Evolutionary conservation across 306 rosid genomes (phyloP).

Genomic region (Cicer bijugum): DNA sequence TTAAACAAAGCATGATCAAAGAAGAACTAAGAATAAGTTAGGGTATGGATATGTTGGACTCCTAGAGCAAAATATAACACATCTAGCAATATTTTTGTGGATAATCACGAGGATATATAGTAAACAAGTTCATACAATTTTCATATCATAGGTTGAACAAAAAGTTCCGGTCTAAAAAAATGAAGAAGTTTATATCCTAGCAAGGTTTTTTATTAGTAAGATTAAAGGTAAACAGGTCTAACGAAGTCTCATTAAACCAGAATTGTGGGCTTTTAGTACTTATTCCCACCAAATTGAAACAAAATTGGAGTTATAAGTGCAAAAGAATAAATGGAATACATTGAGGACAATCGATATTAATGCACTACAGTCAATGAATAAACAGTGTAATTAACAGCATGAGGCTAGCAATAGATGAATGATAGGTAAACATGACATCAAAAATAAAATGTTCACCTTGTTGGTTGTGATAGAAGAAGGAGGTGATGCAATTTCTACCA

Average conservation of each 20-base stretch:
- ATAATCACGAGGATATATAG: too few species aligned
- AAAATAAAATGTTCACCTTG: slow-evolving; percentile 44
- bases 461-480: slow-evolving; percentile 82
- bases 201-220: slow-evolving; percentile 27
- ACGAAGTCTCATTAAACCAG: slow-evolving; percentile 11
- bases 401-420: slow-evolving; percentile 14
- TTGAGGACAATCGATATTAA: slow-evolving; percentile 18
- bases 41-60: slow-evolving; percentile 25
- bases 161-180: too few species aligned
- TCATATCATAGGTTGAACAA: too few species aligned
- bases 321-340: not conserved
- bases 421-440: slow-evolving; percentile 20
- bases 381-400: slow-evolving; percentile 6
- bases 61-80: not conserved
- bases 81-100: not conserved
- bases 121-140: too few species aligned
- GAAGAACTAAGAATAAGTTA: not conserved
- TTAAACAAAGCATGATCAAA: slow-evolving; percentile 25
- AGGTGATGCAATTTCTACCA: slow-evolving; percentile 63
- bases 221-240: not conserved
- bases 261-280: not conserved
- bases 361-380: slow-evolving; percentile 13
- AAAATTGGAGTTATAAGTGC: not conserved
- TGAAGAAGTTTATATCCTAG: not conserved
- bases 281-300: not conserved